Evolutionary conservation across 1,284 basidiomycete species (phyloP).

Genomic region (Cystobasidiaceae sp.): DNA sequence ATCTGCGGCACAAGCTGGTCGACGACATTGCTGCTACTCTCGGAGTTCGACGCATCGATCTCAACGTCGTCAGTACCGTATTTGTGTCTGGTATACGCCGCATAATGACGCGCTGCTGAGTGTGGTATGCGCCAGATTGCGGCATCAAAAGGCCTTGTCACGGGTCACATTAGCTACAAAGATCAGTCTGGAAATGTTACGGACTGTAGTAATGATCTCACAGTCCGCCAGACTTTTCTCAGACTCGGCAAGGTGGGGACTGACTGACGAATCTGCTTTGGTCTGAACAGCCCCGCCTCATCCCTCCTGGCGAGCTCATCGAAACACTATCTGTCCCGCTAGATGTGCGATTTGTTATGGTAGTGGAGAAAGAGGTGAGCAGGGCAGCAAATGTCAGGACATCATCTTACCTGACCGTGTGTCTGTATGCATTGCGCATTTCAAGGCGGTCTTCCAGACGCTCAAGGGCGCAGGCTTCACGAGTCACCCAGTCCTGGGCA

Average conservation of each 20-base stretch:
- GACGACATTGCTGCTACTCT: constrained; percentile 82
- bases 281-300: constrained; percentile 68
- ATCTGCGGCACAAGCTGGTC: constrained; percentile 58
- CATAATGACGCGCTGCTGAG: constrained; percentile 29
- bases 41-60: constrained; percentile 62
- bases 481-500: constrained; percentile 53
- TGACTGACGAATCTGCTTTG: too few species aligned
- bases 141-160: constrained; percentile 76
- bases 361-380: constrained; percentile 84
- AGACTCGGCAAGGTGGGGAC: background rate
- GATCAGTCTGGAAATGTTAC: constrained; percentile 57
- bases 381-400: too few species aligned
- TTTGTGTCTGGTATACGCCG: too few species aligned
- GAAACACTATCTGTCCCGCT: constrained; percentile 54
- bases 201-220: background rate
- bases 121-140: constrained; percentile 58
- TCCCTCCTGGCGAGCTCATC: constrained; percentile 70
- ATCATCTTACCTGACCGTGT: background rate
- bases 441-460: constrained; percentile 79
- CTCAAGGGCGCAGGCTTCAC: constrained; percentile 59
- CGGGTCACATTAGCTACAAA: constrained; percentile 60
- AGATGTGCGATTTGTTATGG: constrained; percentile 65
- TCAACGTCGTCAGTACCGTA: constrained; percentile 62
- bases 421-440: background rate
- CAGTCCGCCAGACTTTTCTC: background rate